Conservation (phyloP, 2,329 filamentous ascomycete species). For the Colletotrichum sp. region DNA sequence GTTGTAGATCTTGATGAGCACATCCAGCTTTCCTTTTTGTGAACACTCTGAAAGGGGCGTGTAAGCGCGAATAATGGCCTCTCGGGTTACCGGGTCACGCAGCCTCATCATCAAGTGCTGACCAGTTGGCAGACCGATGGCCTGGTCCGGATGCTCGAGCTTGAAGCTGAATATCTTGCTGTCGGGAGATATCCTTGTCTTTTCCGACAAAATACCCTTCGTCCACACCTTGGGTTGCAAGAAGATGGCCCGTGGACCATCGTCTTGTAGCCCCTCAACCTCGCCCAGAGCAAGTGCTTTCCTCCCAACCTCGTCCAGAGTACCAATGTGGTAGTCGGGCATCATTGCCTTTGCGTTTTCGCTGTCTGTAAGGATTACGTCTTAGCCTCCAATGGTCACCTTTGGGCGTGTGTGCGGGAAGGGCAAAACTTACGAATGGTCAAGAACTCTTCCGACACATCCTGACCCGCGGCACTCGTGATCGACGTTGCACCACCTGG, state of each 20-base stretch:
- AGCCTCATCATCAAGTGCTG: conserved; percentile 89
- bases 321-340: conserved; percentile 82
- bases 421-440: conserved; percentile 76
- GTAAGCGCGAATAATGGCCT: conserved; percentile 84
- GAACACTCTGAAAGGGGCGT: conserved; percentile 76
- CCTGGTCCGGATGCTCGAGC: conserved; percentile 73
- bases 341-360: conserved; percentile 94
- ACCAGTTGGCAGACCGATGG: conserved; percentile 78
- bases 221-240: conserved; percentile 75
- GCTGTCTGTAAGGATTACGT: conserved; percentile 64
- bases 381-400: conserved; percentile 27
- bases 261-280: conserved; percentile 37
- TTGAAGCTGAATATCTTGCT: conserved; percentile 82
- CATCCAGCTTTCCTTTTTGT: conserved; percentile 68
- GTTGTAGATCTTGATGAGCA: conserved; percentile 85
- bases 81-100: conserved; percentile 70
- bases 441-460: conserved; percentile 88
- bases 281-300: conserved; percentile 55
- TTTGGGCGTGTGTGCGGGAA: neutral
- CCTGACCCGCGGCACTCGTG: conserved; percentile 78
- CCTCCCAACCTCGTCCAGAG: conserved; percentile 65
- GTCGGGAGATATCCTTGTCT: conserved; percentile 75
- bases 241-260: conserved; percentile 62
- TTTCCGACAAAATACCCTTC: conserved; percentile 72
- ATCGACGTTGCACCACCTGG: conserved; percentile 89